Conservation (phyloP, 192 early-diverging fungal species). For the Backusella mclennaniae region DNA sequence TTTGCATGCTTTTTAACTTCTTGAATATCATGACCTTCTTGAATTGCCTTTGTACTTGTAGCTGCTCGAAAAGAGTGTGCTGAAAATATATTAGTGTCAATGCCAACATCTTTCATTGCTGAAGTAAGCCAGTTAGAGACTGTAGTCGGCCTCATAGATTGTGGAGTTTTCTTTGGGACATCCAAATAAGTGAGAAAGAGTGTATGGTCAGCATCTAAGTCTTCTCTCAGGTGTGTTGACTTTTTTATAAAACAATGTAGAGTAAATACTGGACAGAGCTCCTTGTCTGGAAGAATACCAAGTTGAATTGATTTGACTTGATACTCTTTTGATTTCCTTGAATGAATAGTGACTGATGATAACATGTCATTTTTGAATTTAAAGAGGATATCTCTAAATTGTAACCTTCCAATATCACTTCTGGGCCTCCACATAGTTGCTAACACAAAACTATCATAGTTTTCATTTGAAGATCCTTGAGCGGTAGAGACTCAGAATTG, state of each 20-base stretch:
- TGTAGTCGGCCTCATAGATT: neutral
- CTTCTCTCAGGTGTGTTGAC: neutral
- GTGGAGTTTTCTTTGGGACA: no score
- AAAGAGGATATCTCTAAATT: neutral
- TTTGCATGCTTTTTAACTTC: neutral
- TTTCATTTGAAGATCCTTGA: neutral
- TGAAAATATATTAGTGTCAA: neutral
- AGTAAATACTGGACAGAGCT: neutral
- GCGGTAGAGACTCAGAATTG: neutral
- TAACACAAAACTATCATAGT: neutral
- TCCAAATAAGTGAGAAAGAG: neutral
- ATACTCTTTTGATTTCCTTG: neutral
- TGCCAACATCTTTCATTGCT: neutral
- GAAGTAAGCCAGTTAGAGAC: constrained; percentile 5
- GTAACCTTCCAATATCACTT: neutral
- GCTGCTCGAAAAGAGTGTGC: neutral
- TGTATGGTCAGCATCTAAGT: neutral
- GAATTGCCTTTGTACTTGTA: neutral
- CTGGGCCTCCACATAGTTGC: neutral
- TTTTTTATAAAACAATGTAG: neutral
- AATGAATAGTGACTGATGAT: neutral
- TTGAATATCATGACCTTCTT: neutral
- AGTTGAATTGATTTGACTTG: neutral
- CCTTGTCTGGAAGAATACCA: neutral
- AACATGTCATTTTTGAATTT: neutral